Base-by-base conservation (phyloP, 108 stramenopile species). In the Cyclotella choctawhatcheeana region DNA sequence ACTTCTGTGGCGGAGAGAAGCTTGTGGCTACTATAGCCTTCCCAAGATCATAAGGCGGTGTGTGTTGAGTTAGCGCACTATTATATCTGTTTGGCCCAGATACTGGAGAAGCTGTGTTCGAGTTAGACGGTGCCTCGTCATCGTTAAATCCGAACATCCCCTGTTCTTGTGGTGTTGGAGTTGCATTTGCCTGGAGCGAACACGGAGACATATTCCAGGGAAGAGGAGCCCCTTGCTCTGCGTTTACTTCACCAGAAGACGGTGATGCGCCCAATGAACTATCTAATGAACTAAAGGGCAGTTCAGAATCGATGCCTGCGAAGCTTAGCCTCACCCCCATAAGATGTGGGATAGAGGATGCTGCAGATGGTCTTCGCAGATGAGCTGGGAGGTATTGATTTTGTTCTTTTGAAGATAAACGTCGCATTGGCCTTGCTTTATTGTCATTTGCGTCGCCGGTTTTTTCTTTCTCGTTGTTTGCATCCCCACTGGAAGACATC, bases 301-400 rank as follows among this genome's bases (percentile, higher is more conserved):
- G 30, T 40, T 60, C 71, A n/a, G 61, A 34, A 31, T 54, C 71
- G 13, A 73, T 24, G 25, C 43, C 53, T 31, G 44, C 18, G 20
- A 64, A 63, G 37, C 55, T 62, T 27, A 70, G 17, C 30, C 50
- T 29, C n/a, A n/a, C n/a, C 7, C 37, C 37, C 34, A 34, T 54
- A 32, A 35, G 61, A 34, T 73, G 73, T 22, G 73, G 73, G 44
- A 73, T 73, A 10, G 73, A 73, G 25, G 73, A 73, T 8, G 73
- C 34, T 44, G 63, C 33, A 30, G 43, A 52, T 47, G 44, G 26
- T 48, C 0, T 47, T 10, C 18, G 16, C 45, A 33, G 14, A 5
- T 53, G 54, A 10, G 32, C 17, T 58, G 56, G 56, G 2, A n/a
- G 27, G 56, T 58, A 61, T 21, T 61, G 21, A 18, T 61, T 61